A percentile compares a stretch with the other conserved stretches of the same genome.
These are phyloP conservation scores for Solanum chiquidenum DNA, from an alignment of 257 asterid species.

Conservation along the genomic window DNA sequence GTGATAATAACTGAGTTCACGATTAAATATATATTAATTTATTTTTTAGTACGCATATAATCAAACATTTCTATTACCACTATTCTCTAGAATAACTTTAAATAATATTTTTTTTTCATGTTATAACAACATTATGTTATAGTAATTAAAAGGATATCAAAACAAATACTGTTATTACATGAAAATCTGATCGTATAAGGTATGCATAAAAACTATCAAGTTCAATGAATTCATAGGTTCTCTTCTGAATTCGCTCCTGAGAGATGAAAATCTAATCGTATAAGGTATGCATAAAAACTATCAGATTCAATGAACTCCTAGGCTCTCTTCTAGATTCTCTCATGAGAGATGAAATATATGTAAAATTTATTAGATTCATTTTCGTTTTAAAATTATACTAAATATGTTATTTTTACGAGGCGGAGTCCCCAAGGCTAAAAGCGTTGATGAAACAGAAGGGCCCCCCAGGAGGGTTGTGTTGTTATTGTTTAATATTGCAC, in stretches of 20 bases:
- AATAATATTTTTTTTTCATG: neutral
- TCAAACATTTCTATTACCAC: neutral
- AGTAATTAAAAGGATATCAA: neutral
- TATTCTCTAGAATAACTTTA: neutral
- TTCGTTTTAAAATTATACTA: fast-evolving
- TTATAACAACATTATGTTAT: neutral
- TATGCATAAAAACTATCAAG: neutral
- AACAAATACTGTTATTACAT: fast-evolving
- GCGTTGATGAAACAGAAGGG: neutral
- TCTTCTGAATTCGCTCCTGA: no score
- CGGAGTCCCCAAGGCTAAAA: neutral
- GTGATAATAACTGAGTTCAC: no score
- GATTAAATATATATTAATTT: no score
- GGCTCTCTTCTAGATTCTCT: no score
- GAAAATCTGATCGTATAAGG: no score
- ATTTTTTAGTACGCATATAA: no score
- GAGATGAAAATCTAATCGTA: no score
- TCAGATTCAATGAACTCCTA: no score
- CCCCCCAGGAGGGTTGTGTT: neutral
- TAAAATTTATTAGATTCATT: no score
- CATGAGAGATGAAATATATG: fast-evolving
- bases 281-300: no score
- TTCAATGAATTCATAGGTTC: no score
- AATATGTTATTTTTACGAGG: neutral
- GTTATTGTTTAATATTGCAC: neutral